Evolutionary conservation across 1,139 yeast genomes (phyloP).

Genomic region (Kluyveromyces marxianus): DNA sequence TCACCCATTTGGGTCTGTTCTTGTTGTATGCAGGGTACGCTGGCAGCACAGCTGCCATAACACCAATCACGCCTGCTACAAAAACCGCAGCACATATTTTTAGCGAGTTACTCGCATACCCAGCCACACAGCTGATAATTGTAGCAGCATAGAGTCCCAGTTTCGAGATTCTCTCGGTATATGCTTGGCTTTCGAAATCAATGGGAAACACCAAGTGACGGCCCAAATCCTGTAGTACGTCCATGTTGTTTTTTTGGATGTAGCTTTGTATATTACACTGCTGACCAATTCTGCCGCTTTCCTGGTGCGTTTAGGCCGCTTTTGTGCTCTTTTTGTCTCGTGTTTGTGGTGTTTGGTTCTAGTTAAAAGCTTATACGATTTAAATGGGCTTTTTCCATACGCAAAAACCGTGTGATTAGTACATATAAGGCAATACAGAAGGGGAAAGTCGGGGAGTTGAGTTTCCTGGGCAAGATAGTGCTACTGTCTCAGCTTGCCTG

Average conservation of each 20-base stretch:
- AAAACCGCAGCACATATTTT: slow-evolving; percentile 14
- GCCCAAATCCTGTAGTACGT: slow-evolving; percentile 15
- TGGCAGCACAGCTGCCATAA: slow-evolving; percentile 20
- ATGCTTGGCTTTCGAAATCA: slow-evolving; percentile 25
- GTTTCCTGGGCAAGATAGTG: too few species aligned
- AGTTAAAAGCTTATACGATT: too few species aligned
- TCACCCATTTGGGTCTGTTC: slow-evolving; percentile 22
- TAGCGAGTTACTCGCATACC: slow-evolving; percentile 22
- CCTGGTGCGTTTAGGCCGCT: too few species aligned
- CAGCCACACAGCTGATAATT: slow-evolving; percentile 18
- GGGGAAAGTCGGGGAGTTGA: too few species aligned
- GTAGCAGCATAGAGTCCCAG: slow-evolving; percentile 16
- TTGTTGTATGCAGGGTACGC: slow-evolving; percentile 25
- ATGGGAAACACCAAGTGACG: slow-evolving; percentile 24
- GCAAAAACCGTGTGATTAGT: too few species aligned
- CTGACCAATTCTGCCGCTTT: too few species aligned
- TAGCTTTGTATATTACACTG: too few species aligned
- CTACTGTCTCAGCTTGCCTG: too few species aligned
- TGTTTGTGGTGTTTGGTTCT: too few species aligned
- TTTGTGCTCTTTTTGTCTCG: too few species aligned
- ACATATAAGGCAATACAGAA: too few species aligned
- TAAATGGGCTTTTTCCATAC: too few species aligned
- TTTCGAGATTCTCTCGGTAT: slow-evolving; percentile 13
- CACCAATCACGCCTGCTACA: slow-evolving; percentile 12
- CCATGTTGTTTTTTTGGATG: background rate